A percentile compares a stretch with the other conserved stretches of the same genome.
phyloP scores from a whole-genome alignment of 352 stramenopile species.

The Phytopythium chamaehyphon region DNA sequence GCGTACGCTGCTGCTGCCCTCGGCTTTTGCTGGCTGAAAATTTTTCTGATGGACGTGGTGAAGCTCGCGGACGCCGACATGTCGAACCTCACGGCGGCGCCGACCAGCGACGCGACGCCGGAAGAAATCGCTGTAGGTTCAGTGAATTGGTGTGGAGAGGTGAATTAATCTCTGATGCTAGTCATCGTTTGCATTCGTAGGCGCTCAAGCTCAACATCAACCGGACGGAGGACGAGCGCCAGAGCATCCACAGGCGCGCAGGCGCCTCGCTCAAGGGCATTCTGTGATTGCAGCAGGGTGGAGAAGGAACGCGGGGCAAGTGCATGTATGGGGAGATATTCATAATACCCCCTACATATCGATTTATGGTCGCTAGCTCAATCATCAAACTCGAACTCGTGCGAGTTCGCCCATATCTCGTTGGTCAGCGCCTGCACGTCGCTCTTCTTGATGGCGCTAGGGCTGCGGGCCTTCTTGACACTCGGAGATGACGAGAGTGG shows the following conservation, averaged over 20 bases:
- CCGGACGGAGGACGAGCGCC: conserved; percentile 71
- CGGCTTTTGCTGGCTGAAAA: neutral
- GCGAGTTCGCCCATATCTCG: conserved; percentile 79
- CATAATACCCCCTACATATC: too few species aligned
- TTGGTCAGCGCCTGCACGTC: conserved; percentile 67
- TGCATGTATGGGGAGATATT: too few species aligned
- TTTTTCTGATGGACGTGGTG: neutral
- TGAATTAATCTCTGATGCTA: neutral
- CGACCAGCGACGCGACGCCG: conserved; percentile 69
- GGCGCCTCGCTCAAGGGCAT: conserved; percentile 78
- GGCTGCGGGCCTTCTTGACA: conserved; percentile 25
- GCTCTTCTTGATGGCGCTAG: conserved; percentile 24
- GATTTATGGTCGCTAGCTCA: neutral
- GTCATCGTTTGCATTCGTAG: conserved; percentile 13
- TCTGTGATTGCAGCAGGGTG: conserved; percentile 18
- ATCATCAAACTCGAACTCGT: conserved; percentile 73
- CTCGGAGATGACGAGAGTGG: conserved; percentile 9
- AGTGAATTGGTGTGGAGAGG: neutral
- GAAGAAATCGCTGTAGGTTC: conserved; percentile 63
- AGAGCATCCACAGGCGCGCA: conserved; percentile 72
- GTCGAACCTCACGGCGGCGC: conserved; percentile 79
- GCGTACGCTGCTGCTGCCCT: conserved; percentile 25
- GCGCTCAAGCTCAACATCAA: conserved; percentile 75
- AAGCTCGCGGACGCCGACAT: conserved; percentile 86
- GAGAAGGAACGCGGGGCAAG: too few species aligned